Evolutionary conservation across 179 eudicot species (phyloP).

Genomic region (Beta macrorhiza): DNA sequence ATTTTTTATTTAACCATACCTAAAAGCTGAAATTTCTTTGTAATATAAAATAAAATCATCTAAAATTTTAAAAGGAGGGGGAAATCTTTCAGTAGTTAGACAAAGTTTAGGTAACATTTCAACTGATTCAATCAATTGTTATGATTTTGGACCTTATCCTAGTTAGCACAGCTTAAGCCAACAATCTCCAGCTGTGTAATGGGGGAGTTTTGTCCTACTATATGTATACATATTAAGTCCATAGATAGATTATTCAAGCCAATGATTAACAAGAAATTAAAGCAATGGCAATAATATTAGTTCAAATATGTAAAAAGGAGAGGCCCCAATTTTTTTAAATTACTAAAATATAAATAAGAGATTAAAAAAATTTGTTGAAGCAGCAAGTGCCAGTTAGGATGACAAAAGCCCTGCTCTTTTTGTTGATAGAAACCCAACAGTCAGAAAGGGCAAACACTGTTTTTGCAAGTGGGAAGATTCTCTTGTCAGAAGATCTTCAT

Average conservation of each 20-base stretch:
- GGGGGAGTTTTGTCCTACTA: constrained; percentile 1
- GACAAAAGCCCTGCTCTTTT: constrained; percentile 28
- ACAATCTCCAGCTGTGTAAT: constrained; percentile 25
- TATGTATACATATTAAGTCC: neutral
- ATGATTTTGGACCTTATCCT: constrained; percentile 7
- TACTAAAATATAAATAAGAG: neutral
- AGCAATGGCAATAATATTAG: neutral
- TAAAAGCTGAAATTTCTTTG: neutral
- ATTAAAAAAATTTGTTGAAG: neutral
- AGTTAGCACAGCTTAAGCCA: constrained; percentile 9
- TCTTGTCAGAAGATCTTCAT: constrained; percentile 64
- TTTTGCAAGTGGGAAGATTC: constrained; percentile 52
- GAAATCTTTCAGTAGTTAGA: too few relatives aligned
- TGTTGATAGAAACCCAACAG: constrained; percentile 36
- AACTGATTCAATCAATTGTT: neutral
- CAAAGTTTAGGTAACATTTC: too few relatives aligned
- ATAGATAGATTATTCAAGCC: neutral
- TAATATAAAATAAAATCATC: too few relatives aligned
- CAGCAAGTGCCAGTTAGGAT: constrained; percentile 29
- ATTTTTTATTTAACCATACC: neutral
- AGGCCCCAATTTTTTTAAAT: neutral
- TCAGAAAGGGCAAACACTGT: constrained; percentile 35
- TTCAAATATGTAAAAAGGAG: neutral
- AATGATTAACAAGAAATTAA: constrained; percentile 12
- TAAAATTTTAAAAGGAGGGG: too few relatives aligned